phyloP scores from a whole-genome alignment of 2,329 filamentous ascomycete species.

The Didymella sp. region DNA sequence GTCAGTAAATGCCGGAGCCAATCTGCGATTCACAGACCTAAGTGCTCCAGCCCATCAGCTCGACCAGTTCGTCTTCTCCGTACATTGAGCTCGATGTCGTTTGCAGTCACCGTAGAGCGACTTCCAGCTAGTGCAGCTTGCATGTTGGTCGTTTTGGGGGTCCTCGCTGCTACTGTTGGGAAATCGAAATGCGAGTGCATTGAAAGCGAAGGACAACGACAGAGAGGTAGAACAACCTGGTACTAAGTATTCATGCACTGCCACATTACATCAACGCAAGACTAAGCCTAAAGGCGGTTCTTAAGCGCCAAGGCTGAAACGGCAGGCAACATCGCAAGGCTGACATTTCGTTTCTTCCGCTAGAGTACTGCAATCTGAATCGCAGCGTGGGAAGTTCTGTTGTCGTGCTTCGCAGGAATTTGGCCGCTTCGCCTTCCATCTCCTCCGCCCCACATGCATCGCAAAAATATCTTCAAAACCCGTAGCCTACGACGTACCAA shows the following conservation, averaged over 20 bases:
- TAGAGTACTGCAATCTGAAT: neutral
- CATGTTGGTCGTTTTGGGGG: no score
- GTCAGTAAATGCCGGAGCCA: no score
- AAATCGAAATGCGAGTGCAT: no score
- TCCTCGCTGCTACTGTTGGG: no score
- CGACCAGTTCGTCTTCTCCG: neutral
- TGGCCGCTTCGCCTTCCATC: neutral
- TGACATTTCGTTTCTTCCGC: neutral
- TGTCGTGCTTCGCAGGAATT: neutral
- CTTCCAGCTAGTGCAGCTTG: no score
- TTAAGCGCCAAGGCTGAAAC: constrained; percentile 1
- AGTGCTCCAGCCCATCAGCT: neutral
- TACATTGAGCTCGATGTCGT: neutral
- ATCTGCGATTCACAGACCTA: neutral
- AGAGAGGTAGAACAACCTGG: no score
- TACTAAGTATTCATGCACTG: no score
- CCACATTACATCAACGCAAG: no score
- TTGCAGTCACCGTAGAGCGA: neutral
- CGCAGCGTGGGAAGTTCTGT: neutral
- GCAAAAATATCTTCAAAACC: neutral
- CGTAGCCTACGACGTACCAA: neutral
- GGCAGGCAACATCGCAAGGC: neutral
- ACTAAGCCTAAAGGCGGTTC: no score
- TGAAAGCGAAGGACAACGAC: no score
- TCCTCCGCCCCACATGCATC: neutral